Percentiles rank a stretch among this genome's conserved stretches.
These are phyloP conservation scores for Penicillium sp. DNA, from an alignment of 2,329 filamentous ascomycete genomes.

Conservation along the genomic window DNA sequence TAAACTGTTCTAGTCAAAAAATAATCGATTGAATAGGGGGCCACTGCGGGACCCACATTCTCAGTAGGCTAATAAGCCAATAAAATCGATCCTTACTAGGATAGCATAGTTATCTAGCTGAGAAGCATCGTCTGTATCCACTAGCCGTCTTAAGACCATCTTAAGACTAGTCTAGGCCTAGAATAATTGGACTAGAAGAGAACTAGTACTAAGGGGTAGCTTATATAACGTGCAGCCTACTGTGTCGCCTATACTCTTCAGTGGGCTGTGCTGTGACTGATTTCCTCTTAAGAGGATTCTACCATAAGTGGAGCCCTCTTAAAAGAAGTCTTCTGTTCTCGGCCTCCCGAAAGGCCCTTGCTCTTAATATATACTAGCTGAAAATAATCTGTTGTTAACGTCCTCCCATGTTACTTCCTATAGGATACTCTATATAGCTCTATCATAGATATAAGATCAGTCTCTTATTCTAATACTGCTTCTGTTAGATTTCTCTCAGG, in stretches of 20 bases:
- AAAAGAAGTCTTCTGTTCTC: constrained; percentile 3
- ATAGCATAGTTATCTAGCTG: too few relatives aligned
- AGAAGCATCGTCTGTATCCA: too few relatives aligned
- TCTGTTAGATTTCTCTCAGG: constrained; percentile 5
- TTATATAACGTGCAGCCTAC: constrained; percentile 10
- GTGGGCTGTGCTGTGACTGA: constrained; percentile 7
- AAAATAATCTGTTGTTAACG: constrained; percentile 1
- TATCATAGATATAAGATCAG: neutral
- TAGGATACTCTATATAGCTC: neutral
- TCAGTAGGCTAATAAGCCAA: too few relatives aligned
- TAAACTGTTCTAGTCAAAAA: too few relatives aligned
- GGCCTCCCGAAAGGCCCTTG: constrained; percentile 1
- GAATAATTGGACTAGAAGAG: too few relatives aligned
- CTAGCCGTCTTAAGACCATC: too few relatives aligned
- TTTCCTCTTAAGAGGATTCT: constrained; percentile 14
- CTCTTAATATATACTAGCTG: constrained; percentile 5
- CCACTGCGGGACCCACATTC: too few relatives aligned
- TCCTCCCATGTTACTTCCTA: neutral
- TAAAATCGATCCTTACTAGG: too few relatives aligned
- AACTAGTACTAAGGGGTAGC: too few relatives aligned
- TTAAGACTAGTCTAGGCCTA: too few relatives aligned
- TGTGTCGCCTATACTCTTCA: constrained; percentile 9
- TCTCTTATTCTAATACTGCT: neutral
- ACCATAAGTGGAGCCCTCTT: constrained; percentile 4
- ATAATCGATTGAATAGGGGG: too few relatives aligned